Evolutionary conservation across 345 rosid genomes (phyloP), one percentile per base, ranked within the genome.

Genomic region (Bruguiera gymnorhiza): DNA sequence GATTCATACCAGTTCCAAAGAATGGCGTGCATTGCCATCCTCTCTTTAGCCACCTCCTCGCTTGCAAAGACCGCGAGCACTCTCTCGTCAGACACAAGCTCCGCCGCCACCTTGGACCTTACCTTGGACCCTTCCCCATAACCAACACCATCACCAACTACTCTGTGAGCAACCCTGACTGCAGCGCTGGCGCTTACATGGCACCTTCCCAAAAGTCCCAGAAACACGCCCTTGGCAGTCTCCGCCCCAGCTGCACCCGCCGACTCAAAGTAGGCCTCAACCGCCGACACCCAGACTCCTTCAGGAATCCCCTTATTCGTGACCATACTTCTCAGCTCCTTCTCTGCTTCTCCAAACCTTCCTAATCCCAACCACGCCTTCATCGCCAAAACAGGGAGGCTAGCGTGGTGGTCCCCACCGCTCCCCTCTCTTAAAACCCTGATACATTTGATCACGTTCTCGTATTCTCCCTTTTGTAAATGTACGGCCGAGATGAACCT

Each of bases 371-470:
- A 75, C 98, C 92, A 92, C 31, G 97, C 97, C 79, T 95, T 95
- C 97, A 95, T 90, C 29, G 99, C 98, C 80, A 95, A 53, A 62
- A 95, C 98, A n/a, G 99, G 97, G 68, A 95, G 80, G 59, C 92
- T 86, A 56, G 98, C 88, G 62, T 95, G 99, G 39, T 81, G 83
- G 65, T 87, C 96, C 53, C 84, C 90, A 39, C 77, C 85, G 27
- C 81, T 72, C 18, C 78, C 88, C 62, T 87, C 91, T 79, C 97
- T 90, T 68, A 90, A 88, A 65, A 89, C 90, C 83, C 77, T 90
- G 18, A 95, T 91, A 73, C 99, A 95, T 74, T 90, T 90, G 10
- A 95, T 84, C 73, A 89, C 99, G 75, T 88, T 90, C 73, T 92
- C 96, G 68, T 54, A 88, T 72, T 95, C 98, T 63, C 89, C 96